These are phyloP conservation scores for Colletotrichum higginsianum DNA, from an alignment of 2,329 filamentous ascomycete species.

Conservation along the genomic window DNA sequence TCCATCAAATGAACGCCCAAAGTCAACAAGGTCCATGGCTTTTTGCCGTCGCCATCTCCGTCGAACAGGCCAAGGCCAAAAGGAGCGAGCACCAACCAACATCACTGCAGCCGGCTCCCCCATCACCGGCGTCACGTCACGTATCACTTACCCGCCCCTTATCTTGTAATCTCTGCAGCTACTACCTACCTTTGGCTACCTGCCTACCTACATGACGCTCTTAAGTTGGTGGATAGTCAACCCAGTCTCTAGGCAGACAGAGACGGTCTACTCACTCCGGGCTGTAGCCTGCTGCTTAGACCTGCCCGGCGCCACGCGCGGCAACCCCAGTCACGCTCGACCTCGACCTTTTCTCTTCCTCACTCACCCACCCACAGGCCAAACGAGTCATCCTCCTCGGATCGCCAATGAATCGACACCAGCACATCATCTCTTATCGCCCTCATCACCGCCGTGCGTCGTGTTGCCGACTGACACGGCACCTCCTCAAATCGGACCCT, in stretches of 20 bases:
- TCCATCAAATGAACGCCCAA: slow-evolving; percentile 4
- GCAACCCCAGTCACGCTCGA: slow-evolving; percentile 11
- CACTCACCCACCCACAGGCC: not conserved
- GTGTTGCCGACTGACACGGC: not conserved
- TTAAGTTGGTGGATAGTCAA: not conserved
- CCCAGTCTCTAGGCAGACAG: not conserved
- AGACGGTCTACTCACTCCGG: not conserved
- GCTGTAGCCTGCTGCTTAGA: not conserved
- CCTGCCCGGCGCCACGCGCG: slow-evolving; percentile 9
- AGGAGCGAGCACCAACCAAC: not conserved
- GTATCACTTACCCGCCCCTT: not conserved
- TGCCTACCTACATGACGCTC: not conserved
- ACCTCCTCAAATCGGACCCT: slow-evolving; percentile 20
- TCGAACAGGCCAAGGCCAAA: not conserved
- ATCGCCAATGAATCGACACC: slow-evolving; percentile 19
- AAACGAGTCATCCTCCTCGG: slow-evolving; percentile 14
- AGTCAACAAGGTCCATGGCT: not conserved
- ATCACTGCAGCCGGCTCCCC: not conserved
- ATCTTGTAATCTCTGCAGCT: not conserved
- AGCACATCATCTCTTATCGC: slow-evolving; percentile 21
- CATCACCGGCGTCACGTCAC: not conserved
- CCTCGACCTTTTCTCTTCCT: not conserved
- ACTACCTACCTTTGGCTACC: not conserved
- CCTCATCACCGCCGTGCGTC: not conserved
- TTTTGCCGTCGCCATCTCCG: not conserved